A percentile compares a stretch with the other conserved stretches of the same genome.
These are phyloP conservation scores for Podaxis carcinomalis DNA, from an alignment of 768 basidiomycete genomes.

Conservation along the genomic window DNA sequence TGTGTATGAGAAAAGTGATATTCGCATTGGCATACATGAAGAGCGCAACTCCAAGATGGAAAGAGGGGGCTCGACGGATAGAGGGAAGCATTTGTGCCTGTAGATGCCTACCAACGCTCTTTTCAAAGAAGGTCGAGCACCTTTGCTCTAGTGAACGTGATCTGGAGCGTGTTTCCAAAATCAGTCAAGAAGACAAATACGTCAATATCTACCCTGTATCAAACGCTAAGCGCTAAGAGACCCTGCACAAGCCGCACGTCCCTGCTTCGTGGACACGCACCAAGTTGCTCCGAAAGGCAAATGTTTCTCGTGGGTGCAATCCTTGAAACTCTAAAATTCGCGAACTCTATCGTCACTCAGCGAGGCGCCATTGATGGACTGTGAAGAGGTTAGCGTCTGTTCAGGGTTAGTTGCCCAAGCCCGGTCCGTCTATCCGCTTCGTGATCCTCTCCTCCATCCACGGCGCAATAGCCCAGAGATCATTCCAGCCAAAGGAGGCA, in stretches of 20 bases:
- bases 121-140: neutral
- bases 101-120: neutral
- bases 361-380: neutral
- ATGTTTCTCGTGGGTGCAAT: neutral
- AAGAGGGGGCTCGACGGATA: neutral
- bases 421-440: slow-evolving; percentile 63
- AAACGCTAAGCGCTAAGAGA: neutral
- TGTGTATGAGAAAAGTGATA: neutral
- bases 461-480: slow-evolving; percentile 69
- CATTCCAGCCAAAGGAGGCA: slow-evolving; percentile 66
- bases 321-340: neutral
- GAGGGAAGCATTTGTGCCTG: neutral
- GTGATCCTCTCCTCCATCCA: slow-evolving; percentile 71
- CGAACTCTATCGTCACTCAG: neutral
- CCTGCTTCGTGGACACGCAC: neutral
- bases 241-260: neutral
- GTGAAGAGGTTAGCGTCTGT: neutral
- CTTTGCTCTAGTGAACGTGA: neutral
- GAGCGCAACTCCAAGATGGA: neutral
- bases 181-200: neutral
- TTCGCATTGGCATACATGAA: neutral
- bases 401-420: slow-evolving; percentile 49
- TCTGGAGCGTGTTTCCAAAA: neutral
- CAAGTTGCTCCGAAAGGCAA: neutral
- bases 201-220: neutral